Evolutionary conservation across 2,329 filamentous ascomycete genomes (phyloP), one percentile per base, ranked within the genome.

Genomic region (Exophiala oligosperma): DNA sequence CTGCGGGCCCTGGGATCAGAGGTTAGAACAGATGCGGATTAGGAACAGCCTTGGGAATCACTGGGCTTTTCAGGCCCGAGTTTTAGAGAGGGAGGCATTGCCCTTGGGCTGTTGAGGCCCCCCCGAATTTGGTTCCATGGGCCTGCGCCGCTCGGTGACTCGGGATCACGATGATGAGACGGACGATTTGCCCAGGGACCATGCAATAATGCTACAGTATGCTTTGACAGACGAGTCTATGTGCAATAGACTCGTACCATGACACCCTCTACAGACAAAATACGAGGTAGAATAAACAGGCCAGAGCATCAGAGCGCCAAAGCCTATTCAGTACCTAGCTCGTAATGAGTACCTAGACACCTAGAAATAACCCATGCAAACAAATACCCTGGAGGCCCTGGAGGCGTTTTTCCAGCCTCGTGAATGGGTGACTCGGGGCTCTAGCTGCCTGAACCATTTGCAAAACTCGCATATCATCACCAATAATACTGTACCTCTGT

Each of bases 1-100:
- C 40, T 57, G 53, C 40, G 46, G 56, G 51, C 56, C 56, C 56
- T 43, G 40, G 40, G 40, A 43, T 43, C 40, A 43, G 40, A 43
- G 40, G 40, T 43, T 43, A 43, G 21, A 43, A 43, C 40, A 23
- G 21, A 43, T 17, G 40, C n/a, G 40, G 40, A 43, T 5, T 43
- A 43, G 40, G 32, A 40, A 21, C 41, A 56, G 57, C 47, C 57
- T 56, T 55, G 46, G 24, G 46, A 26, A 29, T 48, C n/a, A 48
- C 23, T 29, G 17, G 17, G 17, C 17, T 48, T 32, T 48, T 48
- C 46, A 48, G 46, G 46, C 46, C 46, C 46, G 26, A 48, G 46
- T 48, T 17, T 48, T 48, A 48, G 46, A 48, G 28, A 21, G 23
- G 43, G 28, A 29, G 46, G 46, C 24, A 37, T 52, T 43, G 40